A percentile compares a stretch with the other conserved stretches of the same genome.
Evolutionary conservation across 176 grass and related monocot genomes (phyloP).

Genomic region (Echinochloa phyllopogon): DNA sequence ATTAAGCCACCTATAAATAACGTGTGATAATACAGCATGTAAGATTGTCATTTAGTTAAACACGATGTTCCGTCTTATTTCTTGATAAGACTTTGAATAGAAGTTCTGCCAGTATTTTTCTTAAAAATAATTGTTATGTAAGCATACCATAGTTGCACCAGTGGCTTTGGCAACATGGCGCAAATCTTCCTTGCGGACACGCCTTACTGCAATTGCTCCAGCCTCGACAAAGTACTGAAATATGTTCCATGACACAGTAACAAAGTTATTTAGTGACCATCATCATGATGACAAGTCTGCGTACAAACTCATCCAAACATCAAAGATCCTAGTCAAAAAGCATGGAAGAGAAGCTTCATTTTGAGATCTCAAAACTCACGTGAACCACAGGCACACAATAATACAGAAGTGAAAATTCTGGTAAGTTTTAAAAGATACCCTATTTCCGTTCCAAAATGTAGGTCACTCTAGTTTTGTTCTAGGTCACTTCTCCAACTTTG

Average conservation of each 20-base stretch:
- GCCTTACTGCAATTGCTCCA: slow-evolving; percentile 91
- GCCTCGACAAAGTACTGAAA: slow-evolving; percentile 93
- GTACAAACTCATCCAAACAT: neutral
- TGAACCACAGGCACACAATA: neutral
- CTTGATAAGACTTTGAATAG: neutral
- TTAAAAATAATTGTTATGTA: slow-evolving; percentile 38
- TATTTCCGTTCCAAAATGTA: no score
- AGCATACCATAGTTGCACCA: slow-evolving; percentile 83
- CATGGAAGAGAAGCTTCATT: neutral
- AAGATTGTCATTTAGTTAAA: slow-evolving; percentile 41
- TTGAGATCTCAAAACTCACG: neutral
- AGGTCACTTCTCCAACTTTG: no score
- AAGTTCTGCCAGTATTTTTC: slow-evolving; percentile 46
- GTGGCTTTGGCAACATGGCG: slow-evolving; percentile 92
- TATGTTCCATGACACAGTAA: slow-evolving; percentile 5
- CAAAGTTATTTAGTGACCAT: slow-evolving; percentile 4
- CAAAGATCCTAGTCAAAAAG: neutral
- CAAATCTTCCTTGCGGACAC: slow-evolving; percentile 90
- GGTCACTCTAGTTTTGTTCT: no score
- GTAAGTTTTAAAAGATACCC: neutral
- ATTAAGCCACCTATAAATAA: neutral
- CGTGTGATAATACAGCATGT: neutral
- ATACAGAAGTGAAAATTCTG: neutral
- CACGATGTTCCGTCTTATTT: slow-evolving; percentile 34
- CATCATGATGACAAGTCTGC: neutral